Evolutionary conservation across 2,329 filamentous ascomycete genomes (phyloP), one percentile per base, ranked within the genome.

Genomic region (Stromatinia cepivora): DNA sequence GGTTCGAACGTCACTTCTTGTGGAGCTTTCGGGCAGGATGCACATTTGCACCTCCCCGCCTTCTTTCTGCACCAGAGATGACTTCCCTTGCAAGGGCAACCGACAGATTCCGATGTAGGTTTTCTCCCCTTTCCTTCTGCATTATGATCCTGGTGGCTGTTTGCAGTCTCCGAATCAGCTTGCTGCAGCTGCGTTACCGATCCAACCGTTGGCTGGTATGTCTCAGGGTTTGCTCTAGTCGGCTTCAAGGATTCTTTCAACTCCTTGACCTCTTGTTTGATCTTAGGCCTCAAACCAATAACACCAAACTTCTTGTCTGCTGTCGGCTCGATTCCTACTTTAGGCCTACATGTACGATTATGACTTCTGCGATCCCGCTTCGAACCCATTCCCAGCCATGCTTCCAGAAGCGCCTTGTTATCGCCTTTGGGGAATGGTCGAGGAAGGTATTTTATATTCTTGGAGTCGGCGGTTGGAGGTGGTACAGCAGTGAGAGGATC

Each of bases 341-440:
- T 67, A n/a, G 66, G 56, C 46, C 48, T 62, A 31, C 31, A 67
- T 17, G 54, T 31, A 76, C 81, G 5, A 78, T 78, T 63, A 72
- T 89, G 86, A 45, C 83, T 81, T 72, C 81, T 77, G 71, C 81
- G 77, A 79, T 85, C 81, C 71, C 82, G 78, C 70, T 83, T 79
- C 45, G 83, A 82, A 31, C 82, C 80, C 22, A 95, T 82, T 22
- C 83, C 81, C 56, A 89, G 80, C 92, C 94, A 97, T 48, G 92
- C 88, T 72, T 88, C 87, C 78, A 97, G 92, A 17, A 97, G 83
- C 2, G 90, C 88, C 73, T 89, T 87, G 73, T 94, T 96, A 80
- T 97, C 93, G 70, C 87, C 88, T 6, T 84, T 84, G 0, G 91
- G 90, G 79, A 97, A 97, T 0, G 93, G 92, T 56, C 92, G 88